Conservation (phyloP, 2,329 filamentous ascomycete genomes). For the Trichoderma koningii region DNA sequence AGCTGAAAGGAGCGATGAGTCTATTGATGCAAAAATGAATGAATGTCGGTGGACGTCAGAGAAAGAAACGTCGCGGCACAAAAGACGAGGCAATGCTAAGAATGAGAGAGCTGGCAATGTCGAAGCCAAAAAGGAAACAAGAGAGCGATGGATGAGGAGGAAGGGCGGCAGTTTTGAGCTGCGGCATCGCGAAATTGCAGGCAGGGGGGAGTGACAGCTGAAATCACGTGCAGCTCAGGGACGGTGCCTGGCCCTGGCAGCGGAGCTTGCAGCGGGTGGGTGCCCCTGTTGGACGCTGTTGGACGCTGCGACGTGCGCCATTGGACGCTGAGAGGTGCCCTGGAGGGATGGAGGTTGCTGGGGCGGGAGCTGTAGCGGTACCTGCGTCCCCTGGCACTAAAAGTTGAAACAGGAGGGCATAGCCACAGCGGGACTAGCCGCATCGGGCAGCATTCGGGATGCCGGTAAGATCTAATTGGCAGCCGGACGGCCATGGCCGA, state of each 20-base stretch:
- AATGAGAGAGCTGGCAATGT: constrained; percentile 14
- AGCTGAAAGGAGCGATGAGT: constrained; percentile 11
- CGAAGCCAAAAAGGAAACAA: background rate
- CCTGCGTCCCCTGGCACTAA: constrained; percentile 44
- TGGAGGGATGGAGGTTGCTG: background rate
- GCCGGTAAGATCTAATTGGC: constrained; percentile 5
- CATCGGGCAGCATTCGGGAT: constrained; percentile 13
- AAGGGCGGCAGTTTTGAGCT: constrained; percentile 18
- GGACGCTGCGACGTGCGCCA: constrained; percentile 1
- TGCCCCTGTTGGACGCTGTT: too few relatives aligned
- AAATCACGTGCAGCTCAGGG: constrained; percentile 18
- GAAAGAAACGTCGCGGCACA: constrained; percentile 20
- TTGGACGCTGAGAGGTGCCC: background rate
- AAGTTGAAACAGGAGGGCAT: constrained; percentile 28
- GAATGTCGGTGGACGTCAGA: constrained; percentile 6
- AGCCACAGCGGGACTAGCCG: constrained; percentile 19
- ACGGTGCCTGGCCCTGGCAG: constrained; percentile 5
- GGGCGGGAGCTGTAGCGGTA: constrained; percentile 1
- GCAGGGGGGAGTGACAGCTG: constrained; percentile 10
- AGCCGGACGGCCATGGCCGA: constrained; percentile 11
- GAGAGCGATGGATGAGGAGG: background rate
- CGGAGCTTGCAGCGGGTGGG: background rate
- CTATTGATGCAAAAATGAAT: constrained; percentile 18
- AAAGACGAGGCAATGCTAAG: constrained; percentile 21
- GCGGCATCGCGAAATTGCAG: constrained; percentile 24